phyloP scores from a whole-genome alignment of 495 filamentous ascomycete species.

The Aspergillus campestris region DNA sequence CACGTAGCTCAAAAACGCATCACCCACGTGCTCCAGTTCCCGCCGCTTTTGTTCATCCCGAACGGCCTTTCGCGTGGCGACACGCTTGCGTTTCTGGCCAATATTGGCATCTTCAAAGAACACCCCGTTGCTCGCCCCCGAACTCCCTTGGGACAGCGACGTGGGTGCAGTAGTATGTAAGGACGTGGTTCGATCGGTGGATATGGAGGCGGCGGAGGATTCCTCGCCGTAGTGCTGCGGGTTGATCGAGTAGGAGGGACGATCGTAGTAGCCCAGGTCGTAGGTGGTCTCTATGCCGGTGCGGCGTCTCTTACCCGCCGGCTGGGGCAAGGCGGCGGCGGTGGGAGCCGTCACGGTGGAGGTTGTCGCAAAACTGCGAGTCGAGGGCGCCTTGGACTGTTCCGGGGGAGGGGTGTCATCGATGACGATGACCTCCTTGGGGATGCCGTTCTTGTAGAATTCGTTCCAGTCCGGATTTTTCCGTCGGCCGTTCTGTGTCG shows the following conservation, averaged over 20 bases:
- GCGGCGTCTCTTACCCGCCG: constrained; percentile 56
- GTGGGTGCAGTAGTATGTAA: constrained; percentile 85
- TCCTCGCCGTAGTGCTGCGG: constrained; percentile 56
- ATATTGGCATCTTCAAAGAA: constrained; percentile 48
- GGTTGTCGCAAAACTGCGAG: constrained; percentile 18
- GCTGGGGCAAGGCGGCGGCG: constrained; percentile 35
- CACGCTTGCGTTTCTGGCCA: constrained; percentile 82
- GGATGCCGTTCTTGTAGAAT: constrained; percentile 89
- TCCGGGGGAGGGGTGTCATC: constrained; percentile 76
- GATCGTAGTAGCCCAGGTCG: constrained; percentile 54
- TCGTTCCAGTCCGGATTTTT: constrained; percentile 70
- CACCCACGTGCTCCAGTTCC: constrained; percentile 56
- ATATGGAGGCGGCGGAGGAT: constrained; percentile 62
- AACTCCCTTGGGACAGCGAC: constrained; percentile 68
- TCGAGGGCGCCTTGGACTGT: constrained; percentile 27
- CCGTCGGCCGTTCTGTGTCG: constrained; percentile 52
- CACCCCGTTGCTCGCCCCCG: constrained; percentile 45
- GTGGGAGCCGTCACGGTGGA: constrained; percentile 14
- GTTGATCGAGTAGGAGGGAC: constrained; percentile 59
- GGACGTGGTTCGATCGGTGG: constrained; percentile 81
- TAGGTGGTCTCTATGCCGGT: constrained; percentile 54
- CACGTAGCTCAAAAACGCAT: constrained; percentile 69
- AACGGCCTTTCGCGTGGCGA: constrained; percentile 63
- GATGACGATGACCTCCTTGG: constrained; percentile 92
- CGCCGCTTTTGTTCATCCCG: constrained; percentile 72